phyloP scores from a whole-genome alignment of 257 asterid genomes.

The Ballota nigra region DNA sequence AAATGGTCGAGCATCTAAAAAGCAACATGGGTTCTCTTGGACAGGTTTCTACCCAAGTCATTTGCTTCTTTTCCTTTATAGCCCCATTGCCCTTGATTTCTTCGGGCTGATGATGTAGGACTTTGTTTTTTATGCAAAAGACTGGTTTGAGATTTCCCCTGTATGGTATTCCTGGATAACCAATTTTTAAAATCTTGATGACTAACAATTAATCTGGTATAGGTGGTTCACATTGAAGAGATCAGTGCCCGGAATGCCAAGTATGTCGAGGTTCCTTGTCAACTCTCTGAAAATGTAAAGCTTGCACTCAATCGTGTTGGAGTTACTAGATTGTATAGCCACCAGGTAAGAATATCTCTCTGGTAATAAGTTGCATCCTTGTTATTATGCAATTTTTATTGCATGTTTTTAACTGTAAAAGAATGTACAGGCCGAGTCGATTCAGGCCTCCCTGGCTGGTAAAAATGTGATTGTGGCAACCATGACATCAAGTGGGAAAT shows the following conservation, averaged over 20 bases:
- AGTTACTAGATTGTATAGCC: conserved; percentile 75
- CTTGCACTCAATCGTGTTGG: conserved; percentile 66
- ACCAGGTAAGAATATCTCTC: conserved; percentile 58
- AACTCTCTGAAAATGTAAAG: conserved; percentile 60
- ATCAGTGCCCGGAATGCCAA: conserved; percentile 60
- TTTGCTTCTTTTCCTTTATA: conserved; percentile 19
- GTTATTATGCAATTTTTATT: conserved; percentile 2
- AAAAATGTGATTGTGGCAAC: conserved; percentile 91
- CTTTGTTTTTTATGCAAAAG: conserved; percentile 8
- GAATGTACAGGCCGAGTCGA: conserved; percentile 66
- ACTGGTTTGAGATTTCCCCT: conserved; percentile 13
- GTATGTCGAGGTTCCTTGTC: conserved; percentile 70
- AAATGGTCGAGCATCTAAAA: conserved; percentile 77
- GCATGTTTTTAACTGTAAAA: conserved; percentile 19
- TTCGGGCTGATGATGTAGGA: conserved; percentile 7
- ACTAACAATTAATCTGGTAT: conserved; percentile 31
- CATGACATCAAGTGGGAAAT: conserved; percentile 98
- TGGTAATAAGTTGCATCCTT: background rate
- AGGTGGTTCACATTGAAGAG: conserved; percentile 88
- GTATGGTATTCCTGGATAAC: conserved; percentile 10
- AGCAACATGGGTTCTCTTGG: conserved; percentile 75
- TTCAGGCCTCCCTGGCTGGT: conserved; percentile 85
- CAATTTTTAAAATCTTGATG: background rate
- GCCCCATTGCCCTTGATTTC: background rate
- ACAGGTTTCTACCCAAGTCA: too few species aligned